Evolutionary conservation across 176 grass and related monocot species (phyloP), one percentile per base, ranked within the genome.

Genomic region (Phoenix roebelenii): DNA sequence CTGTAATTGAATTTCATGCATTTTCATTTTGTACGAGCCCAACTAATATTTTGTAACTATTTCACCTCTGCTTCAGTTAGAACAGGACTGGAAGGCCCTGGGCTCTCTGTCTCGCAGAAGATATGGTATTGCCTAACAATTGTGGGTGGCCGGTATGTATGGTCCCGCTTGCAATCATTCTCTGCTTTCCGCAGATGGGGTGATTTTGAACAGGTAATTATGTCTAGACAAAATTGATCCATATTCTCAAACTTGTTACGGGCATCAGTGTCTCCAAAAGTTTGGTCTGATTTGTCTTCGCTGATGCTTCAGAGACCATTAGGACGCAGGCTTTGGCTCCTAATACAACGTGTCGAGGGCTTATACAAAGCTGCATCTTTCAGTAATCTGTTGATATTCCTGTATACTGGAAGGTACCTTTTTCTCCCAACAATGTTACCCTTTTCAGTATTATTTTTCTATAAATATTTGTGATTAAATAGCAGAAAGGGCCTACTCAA

Each of bases 141-240:
- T 57, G 92, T 96, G 61, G 87, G 92, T 66, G 87, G 92, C 18
- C 92, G 81, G 55, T 96, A 96, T 73, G 14, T 90, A 62, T 85
- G 84, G 86, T 84, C 86, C 32, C 83, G 87, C 29, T 73, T 96
- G 57, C 81, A 97, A 51, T 84, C 83, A 35, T 97, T 97, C 75
- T 97, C 92, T 28, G 92, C 87, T 65, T 97, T 97, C 50, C 83
- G 84, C 24, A 68, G 92, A 60, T 97, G 87, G 92, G 92, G 92
- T 49, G 87, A 91, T 85, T 97, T 81, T 76, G 92, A 96, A 70
- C 92, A 90, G 83, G 92, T 90, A 54, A 73, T 23, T 1, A 56
- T 63, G 49, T 16, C 23, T 16, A 48, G 26, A 50, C 35, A 44
- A 44, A 44, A 44, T 44, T 12, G 10, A 44, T 44, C 10, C 12